phyloP scores from a whole-genome alignment of 257 asterid genomes.

The Nicotiana paniculata region DNA sequence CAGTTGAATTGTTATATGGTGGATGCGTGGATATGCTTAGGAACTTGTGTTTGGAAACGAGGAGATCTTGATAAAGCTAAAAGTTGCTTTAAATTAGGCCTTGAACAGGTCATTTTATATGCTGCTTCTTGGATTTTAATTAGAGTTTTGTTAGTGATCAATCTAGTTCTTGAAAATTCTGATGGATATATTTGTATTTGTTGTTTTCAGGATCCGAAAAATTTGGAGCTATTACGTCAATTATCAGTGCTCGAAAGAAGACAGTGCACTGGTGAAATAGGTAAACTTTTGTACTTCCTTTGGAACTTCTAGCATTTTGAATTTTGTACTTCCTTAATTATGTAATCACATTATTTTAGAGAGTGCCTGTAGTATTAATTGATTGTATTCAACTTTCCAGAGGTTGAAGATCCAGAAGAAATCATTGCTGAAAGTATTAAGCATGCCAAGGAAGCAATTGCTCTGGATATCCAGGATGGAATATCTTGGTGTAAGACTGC shows the following conservation, averaged over 20 bases:
- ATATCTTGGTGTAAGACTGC: slow-evolving; percentile 74
- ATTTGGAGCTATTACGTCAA: too few species aligned
- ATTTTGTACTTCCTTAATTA: neutral
- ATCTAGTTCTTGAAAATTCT: too few species aligned
- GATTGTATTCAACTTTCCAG: slow-evolving; percentile 39
- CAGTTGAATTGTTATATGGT: neutral
- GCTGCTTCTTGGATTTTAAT: neutral
- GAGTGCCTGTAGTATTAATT: neutral
- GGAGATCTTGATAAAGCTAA: neutral
- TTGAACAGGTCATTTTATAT: neutral
- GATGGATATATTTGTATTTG: too few species aligned
- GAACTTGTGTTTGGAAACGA: neutral
- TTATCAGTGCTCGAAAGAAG: too few species aligned
- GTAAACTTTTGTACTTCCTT: neutral
- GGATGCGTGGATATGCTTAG: neutral
- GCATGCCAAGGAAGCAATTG: slow-evolving; percentile 74
- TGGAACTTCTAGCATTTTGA: neutral
- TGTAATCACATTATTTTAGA: neutral
- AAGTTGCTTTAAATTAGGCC: neutral
- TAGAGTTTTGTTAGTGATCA: too few species aligned
- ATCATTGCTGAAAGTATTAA: slow-evolving; percentile 71
- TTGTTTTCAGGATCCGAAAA: too few species aligned
- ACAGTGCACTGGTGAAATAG: too few species aligned
- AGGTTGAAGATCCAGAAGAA: slow-evolving; percentile 57
- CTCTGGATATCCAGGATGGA: slow-evolving; percentile 86